Evolutionary conservation across 2,329 filamentous ascomycete genomes (phyloP).

Genomic region (Fusarium torulosum): DNA sequence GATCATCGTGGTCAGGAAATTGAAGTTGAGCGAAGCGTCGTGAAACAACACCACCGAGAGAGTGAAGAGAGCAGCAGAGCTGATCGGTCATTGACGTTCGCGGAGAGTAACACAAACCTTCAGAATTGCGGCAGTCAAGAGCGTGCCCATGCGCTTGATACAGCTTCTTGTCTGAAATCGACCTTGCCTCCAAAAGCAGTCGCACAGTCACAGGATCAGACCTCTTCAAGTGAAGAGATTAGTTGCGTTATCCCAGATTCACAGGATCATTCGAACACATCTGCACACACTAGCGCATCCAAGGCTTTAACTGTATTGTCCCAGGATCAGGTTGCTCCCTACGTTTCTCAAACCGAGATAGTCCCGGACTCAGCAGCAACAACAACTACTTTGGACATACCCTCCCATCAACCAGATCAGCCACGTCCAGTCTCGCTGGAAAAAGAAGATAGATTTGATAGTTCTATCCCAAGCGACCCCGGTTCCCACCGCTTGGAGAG

Average conservation of each 20-base stretch:
- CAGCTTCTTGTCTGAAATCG: not conserved
- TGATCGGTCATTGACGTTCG: not conserved
- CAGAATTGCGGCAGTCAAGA: not conserved
- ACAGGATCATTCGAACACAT: constrained; percentile 31
- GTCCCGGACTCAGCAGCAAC: constrained; percentile 24
- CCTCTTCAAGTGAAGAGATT: constrained; percentile 11
- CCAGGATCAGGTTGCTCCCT: constrained; percentile 7
- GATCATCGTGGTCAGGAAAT: not conserved
- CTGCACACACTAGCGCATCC: constrained; percentile 2
- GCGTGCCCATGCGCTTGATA: not conserved
- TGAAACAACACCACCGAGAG: not conserved
- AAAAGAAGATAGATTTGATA: constrained; percentile 10
- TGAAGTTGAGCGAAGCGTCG: not conserved
- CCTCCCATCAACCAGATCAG: constrained; percentile 48
- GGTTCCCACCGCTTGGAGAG: not conserved
- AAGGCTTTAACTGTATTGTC: constrained; percentile 2
- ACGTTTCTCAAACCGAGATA: constrained; percentile 22
- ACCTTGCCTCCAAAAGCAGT: not conserved
- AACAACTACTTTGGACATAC: constrained; percentile 37
- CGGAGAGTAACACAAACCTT: not conserved
- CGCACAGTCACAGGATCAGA: not conserved
- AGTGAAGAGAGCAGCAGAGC: not conserved
- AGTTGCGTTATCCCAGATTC: constrained; percentile 41
- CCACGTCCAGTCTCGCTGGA: not conserved
- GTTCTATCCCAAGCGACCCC: constrained; percentile 3